These are phyloP conservation scores for Dovyalis caffra DNA, from an alignment of 345 rosid genomes.

Conservation along the genomic window DNA sequence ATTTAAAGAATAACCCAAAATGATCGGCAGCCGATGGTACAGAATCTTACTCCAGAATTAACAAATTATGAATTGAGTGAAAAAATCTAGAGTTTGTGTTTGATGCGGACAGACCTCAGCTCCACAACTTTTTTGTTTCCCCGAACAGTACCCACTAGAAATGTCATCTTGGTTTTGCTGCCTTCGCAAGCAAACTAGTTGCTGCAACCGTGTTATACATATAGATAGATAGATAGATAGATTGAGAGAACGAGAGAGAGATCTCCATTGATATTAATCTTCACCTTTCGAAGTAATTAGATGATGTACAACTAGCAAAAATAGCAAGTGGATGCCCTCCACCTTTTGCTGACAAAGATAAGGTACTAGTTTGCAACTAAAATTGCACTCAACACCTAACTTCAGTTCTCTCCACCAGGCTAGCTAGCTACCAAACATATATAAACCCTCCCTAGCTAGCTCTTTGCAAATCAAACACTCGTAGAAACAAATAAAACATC, in stretches of 20 bases:
- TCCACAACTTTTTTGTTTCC: neutral
- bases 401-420: neutral
- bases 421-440: neutral
- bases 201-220: no score
- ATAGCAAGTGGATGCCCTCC: neutral
- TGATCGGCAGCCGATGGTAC: no score
- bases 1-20: no score
- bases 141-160: neutral
- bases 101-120: neutral
- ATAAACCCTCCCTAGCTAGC: neutral
- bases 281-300: neutral
- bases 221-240: no score
- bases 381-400: neutral
- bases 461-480: neutral
- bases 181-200: neutral
- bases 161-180: neutral
- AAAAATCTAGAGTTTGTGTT: neutral
- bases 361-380: neutral
- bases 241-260: no score
- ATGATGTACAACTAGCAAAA: neutral
- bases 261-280: neutral
- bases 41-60: no score
- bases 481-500: no score
- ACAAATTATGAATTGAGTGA: no score
- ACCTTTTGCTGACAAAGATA: neutral